phyloP scores from a whole-genome alignment of 2,329 filamentous ascomycete genomes.

The Ophiostoma pallidulum region DNA sequence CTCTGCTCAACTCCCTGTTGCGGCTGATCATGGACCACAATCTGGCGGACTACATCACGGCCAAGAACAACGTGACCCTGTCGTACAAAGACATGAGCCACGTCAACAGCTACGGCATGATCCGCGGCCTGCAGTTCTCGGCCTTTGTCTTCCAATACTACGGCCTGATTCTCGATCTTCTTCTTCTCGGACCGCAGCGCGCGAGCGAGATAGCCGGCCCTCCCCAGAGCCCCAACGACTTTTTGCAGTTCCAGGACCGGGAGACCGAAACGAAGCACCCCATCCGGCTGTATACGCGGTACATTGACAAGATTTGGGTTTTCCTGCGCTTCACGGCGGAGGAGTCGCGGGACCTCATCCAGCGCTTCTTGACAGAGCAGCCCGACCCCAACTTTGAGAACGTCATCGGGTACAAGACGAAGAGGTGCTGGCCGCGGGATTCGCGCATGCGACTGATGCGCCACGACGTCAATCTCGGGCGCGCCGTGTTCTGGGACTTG shows the following conservation, averaged over 20 bases:
- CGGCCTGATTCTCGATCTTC: slow-evolving; percentile 84
- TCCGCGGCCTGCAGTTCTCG: slow-evolving; percentile 93
- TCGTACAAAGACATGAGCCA: slow-evolving; percentile 99
- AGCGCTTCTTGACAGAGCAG: slow-evolving; percentile 95
- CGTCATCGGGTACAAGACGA: slow-evolving; percentile 97
- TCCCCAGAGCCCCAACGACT: slow-evolving; percentile 89
- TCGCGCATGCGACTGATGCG: slow-evolving; percentile 97
- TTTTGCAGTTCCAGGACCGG: slow-evolving; percentile 89
- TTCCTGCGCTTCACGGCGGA: slow-evolving; percentile 91
- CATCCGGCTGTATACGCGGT: slow-evolving; percentile 93
- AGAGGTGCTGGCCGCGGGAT: slow-evolving; percentile 98
- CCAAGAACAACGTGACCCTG: slow-evolving; percentile 98
- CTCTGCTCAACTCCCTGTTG: slow-evolving; percentile 83
- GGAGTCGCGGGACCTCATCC: slow-evolving; percentile 90
- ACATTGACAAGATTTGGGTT: slow-evolving; percentile 98
- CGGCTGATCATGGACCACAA: slow-evolving; percentile 99
- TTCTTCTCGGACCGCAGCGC: slow-evolving; percentile 84
- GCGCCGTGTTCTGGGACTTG: slow-evolving; percentile 97
- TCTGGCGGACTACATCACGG: slow-evolving; percentile 95
- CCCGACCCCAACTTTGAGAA: slow-evolving; percentile 99
- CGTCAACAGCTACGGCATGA: slow-evolving; percentile 97
- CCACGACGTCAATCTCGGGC: slow-evolving; percentile 94
- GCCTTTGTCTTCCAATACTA: slow-evolving; percentile 99
- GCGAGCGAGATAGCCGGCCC: slow-evolving; percentile 97
- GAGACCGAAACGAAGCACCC: slow-evolving; percentile 89